These are phyloP conservation scores for Aspergillus sp. DNA, from an alignment of 2,329 filamentous ascomycete species.

Conservation along the genomic window DNA sequence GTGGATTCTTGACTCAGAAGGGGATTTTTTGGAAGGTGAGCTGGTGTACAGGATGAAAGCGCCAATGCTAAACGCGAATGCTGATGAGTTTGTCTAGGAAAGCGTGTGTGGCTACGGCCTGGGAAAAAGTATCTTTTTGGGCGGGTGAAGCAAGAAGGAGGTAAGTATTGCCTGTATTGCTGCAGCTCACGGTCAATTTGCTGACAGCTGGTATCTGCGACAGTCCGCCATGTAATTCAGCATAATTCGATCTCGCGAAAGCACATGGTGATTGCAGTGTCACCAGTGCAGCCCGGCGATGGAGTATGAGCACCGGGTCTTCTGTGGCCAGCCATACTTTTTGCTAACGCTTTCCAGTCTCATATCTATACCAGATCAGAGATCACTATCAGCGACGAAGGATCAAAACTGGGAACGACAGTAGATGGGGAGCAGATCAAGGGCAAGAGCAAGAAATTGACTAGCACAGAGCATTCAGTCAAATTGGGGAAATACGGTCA, in stretches of 20 bases:
- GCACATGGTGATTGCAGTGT: slow-evolving; percentile 72
- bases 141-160: slow-evolving; percentile 57
- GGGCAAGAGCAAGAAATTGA: slow-evolving; percentile 51
- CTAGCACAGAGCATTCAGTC: slow-evolving; percentile 54
- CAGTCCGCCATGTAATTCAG: slow-evolving; percentile 62
- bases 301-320: slow-evolving; percentile 44
- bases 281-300: slow-evolving; percentile 55
- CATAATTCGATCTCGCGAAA: slow-evolving; percentile 81
- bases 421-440: slow-evolving; percentile 66
- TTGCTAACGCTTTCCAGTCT: slow-evolving; percentile 37
- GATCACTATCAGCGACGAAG: slow-evolving; percentile 66
- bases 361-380: slow-evolving; percentile 58
- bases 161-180: slow-evolving; percentile 28
- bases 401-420: slow-evolving; percentile 75
- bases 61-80: too few relatives aligned
- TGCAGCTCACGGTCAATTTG: neutral
- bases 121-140: slow-evolving; percentile 82
- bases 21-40: slow-evolving; percentile 38
- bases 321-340: neutral
- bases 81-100: slow-evolving; percentile 40
- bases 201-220: neutral
- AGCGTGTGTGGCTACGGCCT: slow-evolving; percentile 73
- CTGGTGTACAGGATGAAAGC: slow-evolving; percentile 14
- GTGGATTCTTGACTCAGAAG: slow-evolving; percentile 55
- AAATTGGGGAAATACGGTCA: slow-evolving; percentile 63